Percentiles rank a stretch among this genome's conserved stretches.
phyloP scores from a whole-genome alignment of 1,284 basidiomycete species.

The Austroboletus novae-zelandiae region DNA sequence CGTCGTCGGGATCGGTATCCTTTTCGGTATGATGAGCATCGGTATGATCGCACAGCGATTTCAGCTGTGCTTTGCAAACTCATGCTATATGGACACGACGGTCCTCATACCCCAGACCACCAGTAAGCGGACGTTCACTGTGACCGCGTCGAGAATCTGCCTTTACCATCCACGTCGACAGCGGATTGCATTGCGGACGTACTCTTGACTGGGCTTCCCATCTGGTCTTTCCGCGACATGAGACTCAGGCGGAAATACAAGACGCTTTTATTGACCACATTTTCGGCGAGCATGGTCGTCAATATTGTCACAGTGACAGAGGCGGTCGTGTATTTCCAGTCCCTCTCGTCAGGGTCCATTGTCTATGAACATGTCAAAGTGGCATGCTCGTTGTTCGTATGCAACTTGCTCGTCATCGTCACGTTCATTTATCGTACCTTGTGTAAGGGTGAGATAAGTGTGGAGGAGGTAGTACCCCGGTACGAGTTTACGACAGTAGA shows the following conservation, averaged over 20 bases:
- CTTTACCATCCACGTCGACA: slow-evolving; percentile 10
- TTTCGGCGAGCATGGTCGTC: slow-evolving; percentile 27
- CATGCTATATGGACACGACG: slow-evolving; percentile 12
- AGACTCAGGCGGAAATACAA: slow-evolving; percentile 12
- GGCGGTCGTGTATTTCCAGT: slow-evolving; percentile 2
- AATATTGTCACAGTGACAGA: slow-evolving; percentile 17
- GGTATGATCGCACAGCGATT: slow-evolving; percentile 12
- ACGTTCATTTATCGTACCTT: slow-evolving; percentile 22
- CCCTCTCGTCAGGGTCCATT: slow-evolving; percentile 13
- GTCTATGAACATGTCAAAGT: slow-evolving; percentile 25
- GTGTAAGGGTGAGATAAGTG: not conserved
- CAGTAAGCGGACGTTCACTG: slow-evolving; percentile 12
- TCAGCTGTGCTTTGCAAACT: slow-evolving; percentile 8
- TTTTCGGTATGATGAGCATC: slow-evolving; percentile 18
- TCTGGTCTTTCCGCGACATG: slow-evolving; percentile 12
- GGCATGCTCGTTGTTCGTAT: slow-evolving; percentile 26
- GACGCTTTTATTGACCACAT: slow-evolving; percentile 14
- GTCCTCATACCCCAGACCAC: slow-evolving; percentile 16
- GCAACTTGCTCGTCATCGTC: slow-evolving; percentile 30
- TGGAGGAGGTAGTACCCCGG: not conserved
- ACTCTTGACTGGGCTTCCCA: slow-evolving; percentile 16
- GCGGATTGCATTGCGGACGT: slow-evolving; percentile 21
- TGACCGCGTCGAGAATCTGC: not conserved
- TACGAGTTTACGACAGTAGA: slow-evolving; percentile 16
- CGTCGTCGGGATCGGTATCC: slow-evolving; percentile 7